Evolutionary conservation across 2,329 filamentous ascomycete species (phyloP).

Genomic region (Ophiostoma sp.): DNA sequence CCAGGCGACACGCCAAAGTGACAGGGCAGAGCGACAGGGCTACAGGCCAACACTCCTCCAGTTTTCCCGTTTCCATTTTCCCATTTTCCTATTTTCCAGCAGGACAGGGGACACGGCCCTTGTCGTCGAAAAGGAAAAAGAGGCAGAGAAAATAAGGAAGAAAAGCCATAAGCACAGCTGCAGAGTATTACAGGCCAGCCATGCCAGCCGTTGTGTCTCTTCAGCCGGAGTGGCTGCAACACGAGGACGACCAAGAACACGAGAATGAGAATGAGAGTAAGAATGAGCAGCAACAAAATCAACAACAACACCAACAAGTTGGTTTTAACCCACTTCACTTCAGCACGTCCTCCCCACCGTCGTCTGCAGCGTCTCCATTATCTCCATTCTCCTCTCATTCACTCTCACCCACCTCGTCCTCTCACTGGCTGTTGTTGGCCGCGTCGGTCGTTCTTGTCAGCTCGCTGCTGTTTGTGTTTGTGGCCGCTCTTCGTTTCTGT

Average conservation of each 20-base stretch:
- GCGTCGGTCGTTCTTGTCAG: conserved; percentile 13
- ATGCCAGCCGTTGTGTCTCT: conserved; percentile 18
- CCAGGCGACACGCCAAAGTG: not conserved
- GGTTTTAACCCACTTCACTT: not conserved
- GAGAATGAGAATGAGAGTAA: not conserved
- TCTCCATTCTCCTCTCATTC: not conserved
- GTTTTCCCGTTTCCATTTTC: too few species aligned
- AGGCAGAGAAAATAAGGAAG: not conserved
- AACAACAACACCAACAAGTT: not conserved
- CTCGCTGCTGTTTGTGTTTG: conserved; percentile 1
- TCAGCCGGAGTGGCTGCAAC: not conserved
- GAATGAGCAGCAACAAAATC: not conserved
- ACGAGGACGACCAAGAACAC: not conserved
- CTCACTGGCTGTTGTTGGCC: conserved; percentile 19
- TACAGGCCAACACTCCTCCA: not conserved
- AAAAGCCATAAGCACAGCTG: not conserved
- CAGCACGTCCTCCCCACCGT: not conserved
- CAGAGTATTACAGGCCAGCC: not conserved
- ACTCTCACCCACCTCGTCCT: not conserved
- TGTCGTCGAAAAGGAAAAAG: not conserved
- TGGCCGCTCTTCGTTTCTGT: not conserved
- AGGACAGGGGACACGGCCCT: conserved; percentile 8
- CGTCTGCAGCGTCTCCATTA: not conserved
- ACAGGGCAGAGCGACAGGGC: not conserved
- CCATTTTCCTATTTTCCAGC: too few species aligned